A percentile compares a stretch with the other conserved stretches of the same genome.
Conservation (phyloP, 2,329 filamentous ascomycete genomes). For the Cyclaneusma minus region DNA sequence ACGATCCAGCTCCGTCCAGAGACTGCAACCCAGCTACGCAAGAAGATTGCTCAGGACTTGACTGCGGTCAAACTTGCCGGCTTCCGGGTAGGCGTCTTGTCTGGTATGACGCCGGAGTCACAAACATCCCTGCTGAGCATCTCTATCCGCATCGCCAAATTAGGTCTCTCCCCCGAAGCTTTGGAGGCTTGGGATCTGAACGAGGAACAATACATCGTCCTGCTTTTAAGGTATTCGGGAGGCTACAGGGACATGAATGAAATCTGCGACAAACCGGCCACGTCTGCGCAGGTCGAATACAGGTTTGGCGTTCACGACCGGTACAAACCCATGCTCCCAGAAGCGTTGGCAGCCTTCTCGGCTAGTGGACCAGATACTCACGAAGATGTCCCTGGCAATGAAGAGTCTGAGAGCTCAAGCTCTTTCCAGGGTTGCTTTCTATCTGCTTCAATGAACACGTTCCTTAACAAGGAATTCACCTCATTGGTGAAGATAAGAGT, state of each 20-base stretch:
- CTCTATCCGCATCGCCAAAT: slow-evolving; percentile 52
- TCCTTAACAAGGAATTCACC: slow-evolving; percentile 51
- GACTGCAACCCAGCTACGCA: slow-evolving; percentile 6
- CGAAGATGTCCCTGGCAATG: slow-evolving; percentile 13
- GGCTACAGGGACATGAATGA: slow-evolving; percentile 45
- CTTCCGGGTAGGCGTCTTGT: slow-evolving; percentile 51
- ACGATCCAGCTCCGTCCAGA: slow-evolving; percentile 4
- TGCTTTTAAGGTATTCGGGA: slow-evolving; percentile 50
- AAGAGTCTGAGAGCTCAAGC: slow-evolving; percentile 3
- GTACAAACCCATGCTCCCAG: slow-evolving; percentile 51
- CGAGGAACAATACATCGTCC: slow-evolving; percentile 51
- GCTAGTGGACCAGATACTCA: slow-evolving; percentile 7
- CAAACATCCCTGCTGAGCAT: slow-evolving; percentile 40
- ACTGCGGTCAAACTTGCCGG: slow-evolving; percentile 44
- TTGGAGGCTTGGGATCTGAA: slow-evolving; percentile 64
- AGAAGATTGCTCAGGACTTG: slow-evolving; percentile 44
- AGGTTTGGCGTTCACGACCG: slow-evolving; percentile 53
- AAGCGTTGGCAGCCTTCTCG: slow-evolving; percentile 22
- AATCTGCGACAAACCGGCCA: slow-evolving; percentile 26
- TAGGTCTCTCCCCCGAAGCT: slow-evolving; percentile 59
- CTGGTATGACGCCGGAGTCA: slow-evolving; percentile 25
- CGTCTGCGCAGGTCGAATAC: slow-evolving; percentile 33
- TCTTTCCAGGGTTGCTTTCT: slow-evolving; percentile 48
- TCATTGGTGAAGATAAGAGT: slow-evolving; percentile 43
- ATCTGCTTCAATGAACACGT: slow-evolving; percentile 51